Conservation (phyloP, 1,284 basidiomycete genomes). For the Heterobasidion occidentale region DNA sequence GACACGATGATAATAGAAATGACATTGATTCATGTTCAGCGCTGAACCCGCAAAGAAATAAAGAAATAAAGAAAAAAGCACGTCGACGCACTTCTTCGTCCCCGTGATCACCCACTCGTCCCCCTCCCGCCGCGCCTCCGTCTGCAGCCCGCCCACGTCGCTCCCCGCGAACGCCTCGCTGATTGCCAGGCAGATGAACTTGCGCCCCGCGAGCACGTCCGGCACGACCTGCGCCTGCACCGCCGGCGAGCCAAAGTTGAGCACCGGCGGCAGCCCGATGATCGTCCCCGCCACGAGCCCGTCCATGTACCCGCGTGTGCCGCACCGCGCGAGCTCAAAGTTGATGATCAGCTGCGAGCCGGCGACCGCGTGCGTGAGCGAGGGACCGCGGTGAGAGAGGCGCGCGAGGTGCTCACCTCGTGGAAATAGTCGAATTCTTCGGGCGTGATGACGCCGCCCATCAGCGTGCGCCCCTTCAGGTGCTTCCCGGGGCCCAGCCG, state of each 20-base stretch:
- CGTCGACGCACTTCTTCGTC: conserved; percentile 61
- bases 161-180: conserved; percentile 86
- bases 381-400: background rate
- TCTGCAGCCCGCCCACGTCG: conserved; percentile 81
- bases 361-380: conserved; percentile 22
- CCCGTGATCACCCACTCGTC: conserved; percentile 83
- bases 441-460: conserved; percentile 80
- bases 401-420: conserved; percentile 36
- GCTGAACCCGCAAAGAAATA: background rate
- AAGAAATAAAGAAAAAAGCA: background rate
- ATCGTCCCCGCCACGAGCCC: conserved; percentile 78
- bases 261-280: conserved; percentile 77
- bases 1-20: background rate
- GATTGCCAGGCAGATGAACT: conserved; percentile 69
- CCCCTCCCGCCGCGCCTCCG: conserved; percentile 79
- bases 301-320: conserved; percentile 81
- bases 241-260: conserved; percentile 82
- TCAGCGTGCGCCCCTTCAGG: conserved; percentile 77
- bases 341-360: conserved; percentile 69
- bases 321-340: conserved; percentile 78
- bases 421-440: conserved; percentile 87
- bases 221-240: conserved; percentile 59
- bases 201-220: conserved; percentile 73
- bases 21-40: background rate
- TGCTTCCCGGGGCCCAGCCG: conserved; percentile 87